Evolutionary conservation across 306 rosid species (phyloP), one percentile per base, ranked within the genome.

Genomic region (Sophora flavescens): DNA sequence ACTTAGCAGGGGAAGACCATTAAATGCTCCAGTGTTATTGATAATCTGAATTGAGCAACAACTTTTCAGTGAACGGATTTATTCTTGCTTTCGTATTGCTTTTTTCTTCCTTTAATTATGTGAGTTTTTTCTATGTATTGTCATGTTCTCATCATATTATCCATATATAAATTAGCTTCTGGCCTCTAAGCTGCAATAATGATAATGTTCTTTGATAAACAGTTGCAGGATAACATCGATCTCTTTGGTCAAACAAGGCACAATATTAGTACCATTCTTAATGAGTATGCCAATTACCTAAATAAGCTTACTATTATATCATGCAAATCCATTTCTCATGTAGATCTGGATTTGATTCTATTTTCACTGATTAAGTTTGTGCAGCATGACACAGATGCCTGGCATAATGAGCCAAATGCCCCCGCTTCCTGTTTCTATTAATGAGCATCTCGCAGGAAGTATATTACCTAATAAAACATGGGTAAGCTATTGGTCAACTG

Each of bases 401-500:
- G 96, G 98, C 68, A 79, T 93, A 75, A 89, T 93, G 97, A 88
- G 92, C 87, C 93, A 77, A 59, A 88, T 93, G 96, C 96, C 91
- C 6, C 88, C 90, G 0, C 86, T 91, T 82, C 85, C 88, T 51
- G 85, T 83, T 76, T 78, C 83, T 58, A 83, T 93, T 38, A 51
- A 93, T 14, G 91, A 93, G 77, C 88, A 91, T 82, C 93, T 93
- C 61, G 96, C 86, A 72, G 85, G 84, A 68, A 73, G 86, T 77
- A 71, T 88, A 72, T 84, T 93, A 72, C 82, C 70, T 70, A 81
- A 81, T 63, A 80, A 89, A 84, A 74, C 84, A 65, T 87, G 87
- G 98, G 98, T 93, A 88, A 88, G 91, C 63, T 58, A 60, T 80
- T 61, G 63, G 52, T 60, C 41, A 69, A 78, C 63, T 79, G 60